These are phyloP conservation scores for Pythium guiyangense DNA, from an alignment of 352 stramenopile genomes.

Conservation along the genomic window DNA sequence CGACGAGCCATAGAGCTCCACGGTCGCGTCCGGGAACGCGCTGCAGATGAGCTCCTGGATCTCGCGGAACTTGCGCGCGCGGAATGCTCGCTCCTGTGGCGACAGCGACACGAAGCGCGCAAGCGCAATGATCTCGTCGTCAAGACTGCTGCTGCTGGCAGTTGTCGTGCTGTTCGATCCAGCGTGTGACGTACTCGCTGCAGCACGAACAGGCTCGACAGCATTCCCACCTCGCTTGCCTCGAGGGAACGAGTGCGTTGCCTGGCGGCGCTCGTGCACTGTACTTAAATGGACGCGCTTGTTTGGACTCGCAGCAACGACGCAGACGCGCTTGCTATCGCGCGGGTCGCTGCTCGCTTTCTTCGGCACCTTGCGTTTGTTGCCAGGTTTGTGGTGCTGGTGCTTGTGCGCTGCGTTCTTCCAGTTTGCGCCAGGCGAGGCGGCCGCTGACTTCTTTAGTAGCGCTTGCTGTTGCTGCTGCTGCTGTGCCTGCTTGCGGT, in stretches of 20 bases:
- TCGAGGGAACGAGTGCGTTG: conserved; percentile 1
- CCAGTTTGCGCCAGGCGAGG: conserved; percentile 6
- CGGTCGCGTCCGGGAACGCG: conserved; percentile 33
- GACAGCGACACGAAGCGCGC: conserved; percentile 41
- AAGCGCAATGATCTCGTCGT: conserved; percentile 41
- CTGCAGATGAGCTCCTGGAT: conserved; percentile 34
- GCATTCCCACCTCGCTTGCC: not conserved
- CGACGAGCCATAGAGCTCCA: conserved; percentile 69
- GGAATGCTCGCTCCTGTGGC: conserved; percentile 31
- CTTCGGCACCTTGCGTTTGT: conserved; percentile 8
- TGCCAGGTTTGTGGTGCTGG: not conserved
- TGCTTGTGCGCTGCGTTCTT: conserved; percentile 5
- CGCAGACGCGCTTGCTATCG: conserved; percentile 1
- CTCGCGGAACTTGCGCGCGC: conserved; percentile 35
- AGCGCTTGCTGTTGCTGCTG: not conserved
- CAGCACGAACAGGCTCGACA: too few species aligned
- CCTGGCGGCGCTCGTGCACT: not conserved
- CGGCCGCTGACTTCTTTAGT: not conserved
- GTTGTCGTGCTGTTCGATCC: not conserved
- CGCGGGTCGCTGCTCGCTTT: conserved; percentile 12
- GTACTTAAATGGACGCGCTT: not conserved
- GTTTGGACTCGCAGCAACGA: not conserved
- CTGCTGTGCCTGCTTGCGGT: not conserved
- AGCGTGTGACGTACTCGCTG: too few species aligned
- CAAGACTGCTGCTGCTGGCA: conserved; percentile 13